These are phyloP conservation scores for Cutaneotrichosporon arboriforme DNA, from an alignment of 1,284 basidiomycete species.

Conservation along the genomic window DNA sequence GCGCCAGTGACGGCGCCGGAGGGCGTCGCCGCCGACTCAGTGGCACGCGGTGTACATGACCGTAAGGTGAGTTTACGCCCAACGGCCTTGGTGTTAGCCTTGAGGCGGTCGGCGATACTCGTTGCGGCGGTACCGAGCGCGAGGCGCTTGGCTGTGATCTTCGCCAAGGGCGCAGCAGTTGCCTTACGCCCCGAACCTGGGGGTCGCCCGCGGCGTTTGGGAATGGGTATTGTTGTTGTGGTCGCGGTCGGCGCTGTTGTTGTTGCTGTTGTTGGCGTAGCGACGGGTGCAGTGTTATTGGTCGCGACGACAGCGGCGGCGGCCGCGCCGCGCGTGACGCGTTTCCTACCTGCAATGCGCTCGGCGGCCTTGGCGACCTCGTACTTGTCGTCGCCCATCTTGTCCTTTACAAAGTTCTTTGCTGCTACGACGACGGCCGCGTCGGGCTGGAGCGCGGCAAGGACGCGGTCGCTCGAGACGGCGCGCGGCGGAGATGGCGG, in stretches of 20 bases:
- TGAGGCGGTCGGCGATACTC: slow-evolving; percentile 5
- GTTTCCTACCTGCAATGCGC: no score
- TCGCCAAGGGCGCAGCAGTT: not conserved
- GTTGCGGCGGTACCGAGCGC: not conserved
- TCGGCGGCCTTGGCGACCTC: not conserved
- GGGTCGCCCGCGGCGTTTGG: not conserved
- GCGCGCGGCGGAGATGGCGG: slow-evolving; percentile 7
- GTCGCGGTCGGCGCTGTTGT: not conserved
- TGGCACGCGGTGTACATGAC: not conserved
- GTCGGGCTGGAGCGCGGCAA: slow-evolving; percentile 17
- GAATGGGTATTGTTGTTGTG: no score
- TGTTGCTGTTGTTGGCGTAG: not conserved
- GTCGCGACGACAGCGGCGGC: not conserved
- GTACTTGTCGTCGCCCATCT: slow-evolving; percentile 20
- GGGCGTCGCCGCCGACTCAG: not conserved
- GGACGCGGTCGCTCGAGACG: slow-evolving; percentile 13
- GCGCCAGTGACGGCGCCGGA: not conserved
- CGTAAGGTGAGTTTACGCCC: slow-evolving; percentile 12
- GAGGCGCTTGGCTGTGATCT: slow-evolving; percentile 4
- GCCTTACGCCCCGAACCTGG: no score
- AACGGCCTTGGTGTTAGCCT: slow-evolving; percentile 3
- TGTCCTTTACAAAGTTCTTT: slow-evolving; percentile 19
- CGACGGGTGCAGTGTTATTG: no score
- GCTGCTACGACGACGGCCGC: slow-evolving; percentile 8
- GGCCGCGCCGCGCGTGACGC: slow-evolving; percentile 8